A percentile compares a stretch with the other conserved stretches of the same genome.
Conservation (phyloP, 805 yeast species). For the Suhomyces prunicola region DNA sequence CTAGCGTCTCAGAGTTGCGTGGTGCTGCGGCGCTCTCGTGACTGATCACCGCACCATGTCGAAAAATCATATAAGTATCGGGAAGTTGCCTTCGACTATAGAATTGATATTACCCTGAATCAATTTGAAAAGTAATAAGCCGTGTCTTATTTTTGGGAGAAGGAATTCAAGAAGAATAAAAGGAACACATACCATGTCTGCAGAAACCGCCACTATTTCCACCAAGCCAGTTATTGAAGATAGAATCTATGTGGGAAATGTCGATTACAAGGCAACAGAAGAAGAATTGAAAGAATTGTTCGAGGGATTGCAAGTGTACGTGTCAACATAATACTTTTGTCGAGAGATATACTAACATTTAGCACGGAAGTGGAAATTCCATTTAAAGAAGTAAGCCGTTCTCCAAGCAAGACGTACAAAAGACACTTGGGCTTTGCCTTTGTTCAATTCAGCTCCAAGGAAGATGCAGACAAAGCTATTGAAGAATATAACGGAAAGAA, state of each 20-base stretch:
- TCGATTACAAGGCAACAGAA: slow-evolving; percentile 41
- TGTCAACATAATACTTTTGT: slow-evolving; percentile 1
- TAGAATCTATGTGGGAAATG: slow-evolving; percentile 44
- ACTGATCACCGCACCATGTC: slow-evolving; percentile 1
- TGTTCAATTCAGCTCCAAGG: slow-evolving; percentile 47
- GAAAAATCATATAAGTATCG: slow-evolving; percentile 7
- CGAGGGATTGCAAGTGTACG: slow-evolving; percentile 41
- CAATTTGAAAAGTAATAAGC: slow-evolving; percentile 1
- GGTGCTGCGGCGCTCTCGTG: slow-evolving; percentile 1
- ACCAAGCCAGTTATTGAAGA: slow-evolving; percentile 36
- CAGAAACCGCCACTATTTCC: slow-evolving; percentile 10
- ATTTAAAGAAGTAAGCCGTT: slow-evolving; percentile 34
- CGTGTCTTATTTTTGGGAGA: slow-evolving; percentile 2
- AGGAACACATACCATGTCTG: slow-evolving; percentile 6
- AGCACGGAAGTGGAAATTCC: slow-evolving; percentile 51
- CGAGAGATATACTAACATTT: slow-evolving; percentile 13
- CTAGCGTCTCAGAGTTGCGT: not conserved
- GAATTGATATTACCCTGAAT: slow-evolving; percentile 1
- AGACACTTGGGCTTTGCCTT: slow-evolving; percentile 59
- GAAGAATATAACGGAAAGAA: slow-evolving; percentile 38
- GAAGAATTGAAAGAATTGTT: slow-evolving; percentile 48
- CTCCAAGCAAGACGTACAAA: slow-evolving; percentile 35
- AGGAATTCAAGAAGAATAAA: slow-evolving; percentile 4
- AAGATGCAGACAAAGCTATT: slow-evolving; percentile 45
- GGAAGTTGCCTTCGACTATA: slow-evolving; percentile 2